Evolutionary conservation across 805 yeast species (phyloP).

Genomic region (Ogataea degrootiae): DNA sequence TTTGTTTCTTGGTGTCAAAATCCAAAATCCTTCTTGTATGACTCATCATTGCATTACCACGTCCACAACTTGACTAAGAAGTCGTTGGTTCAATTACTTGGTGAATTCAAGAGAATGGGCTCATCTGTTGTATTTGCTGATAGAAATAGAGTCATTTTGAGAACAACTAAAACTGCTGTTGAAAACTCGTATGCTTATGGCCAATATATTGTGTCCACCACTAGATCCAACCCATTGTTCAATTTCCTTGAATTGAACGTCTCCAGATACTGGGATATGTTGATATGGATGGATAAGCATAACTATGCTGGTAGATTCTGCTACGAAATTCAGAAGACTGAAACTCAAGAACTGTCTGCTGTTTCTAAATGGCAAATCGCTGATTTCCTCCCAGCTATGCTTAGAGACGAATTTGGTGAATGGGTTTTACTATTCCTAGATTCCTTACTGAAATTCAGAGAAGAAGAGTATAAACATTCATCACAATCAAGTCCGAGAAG

Average conservation of each 20-base stretch:
- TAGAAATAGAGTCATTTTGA: conserved; percentile 65
- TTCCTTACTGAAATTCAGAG: conserved; percentile 54
- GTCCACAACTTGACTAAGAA: conserved; percentile 82
- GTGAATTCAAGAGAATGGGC: conserved; percentile 78
- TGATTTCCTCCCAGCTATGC: conserved; percentile 64
- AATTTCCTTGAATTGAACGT: conserved; percentile 73
- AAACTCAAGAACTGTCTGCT: conserved; percentile 42
- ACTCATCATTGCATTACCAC: conserved; percentile 76
- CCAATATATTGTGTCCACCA: conserved; percentile 72
- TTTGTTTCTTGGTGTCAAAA: conserved; percentile 85
- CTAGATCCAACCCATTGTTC: conserved; percentile 77
- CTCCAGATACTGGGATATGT: conserved; percentile 82
- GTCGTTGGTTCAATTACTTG: conserved; percentile 71
- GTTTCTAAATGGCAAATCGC: conserved; percentile 75
- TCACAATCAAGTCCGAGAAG: conserved; percentile 50
- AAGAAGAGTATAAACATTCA: conserved; percentile 24
- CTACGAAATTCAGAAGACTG: conserved; percentile 38
- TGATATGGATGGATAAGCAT: conserved; percentile 91
- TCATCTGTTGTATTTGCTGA: conserved; percentile 76
- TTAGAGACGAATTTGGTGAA: conserved; percentile 79
- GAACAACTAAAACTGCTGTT: conserved; percentile 71
- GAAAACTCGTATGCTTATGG: conserved; percentile 90
- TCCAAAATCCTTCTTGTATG: conserved; percentile 68
- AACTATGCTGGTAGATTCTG: conserved; percentile 77
- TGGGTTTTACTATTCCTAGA: conserved; percentile 81